Conservation (phyloP, 257 asterid species). For the Nicotiana paniculata region DNA sequence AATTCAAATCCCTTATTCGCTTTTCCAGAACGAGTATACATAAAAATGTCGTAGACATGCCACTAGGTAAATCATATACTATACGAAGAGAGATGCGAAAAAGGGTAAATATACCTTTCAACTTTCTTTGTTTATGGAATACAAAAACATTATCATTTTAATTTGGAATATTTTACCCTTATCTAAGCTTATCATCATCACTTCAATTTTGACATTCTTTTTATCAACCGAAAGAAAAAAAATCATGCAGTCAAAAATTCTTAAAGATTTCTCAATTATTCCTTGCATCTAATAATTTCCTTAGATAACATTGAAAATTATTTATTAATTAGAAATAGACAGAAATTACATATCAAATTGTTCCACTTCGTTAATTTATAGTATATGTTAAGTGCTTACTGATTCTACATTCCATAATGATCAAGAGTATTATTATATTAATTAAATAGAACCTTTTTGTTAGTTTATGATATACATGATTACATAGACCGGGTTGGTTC, state of each 20-base stretch:
- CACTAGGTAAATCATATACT: too few species aligned
- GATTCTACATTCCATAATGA: background rate
- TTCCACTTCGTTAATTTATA: background rate
- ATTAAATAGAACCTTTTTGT: background rate
- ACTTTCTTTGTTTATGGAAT: background rate
- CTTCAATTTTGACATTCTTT: slow-evolving; percentile 11
- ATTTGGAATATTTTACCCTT: slow-evolving; percentile 3
- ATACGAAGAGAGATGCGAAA: too few species aligned
- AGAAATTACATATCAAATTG: background rate
- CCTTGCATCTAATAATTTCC: background rate
- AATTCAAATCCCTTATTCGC: background rate
- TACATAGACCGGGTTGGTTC: too few species aligned
- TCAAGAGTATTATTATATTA: background rate
- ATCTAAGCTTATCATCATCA: slow-evolving; percentile 2
- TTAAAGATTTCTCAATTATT: slow-evolving; percentile 5
- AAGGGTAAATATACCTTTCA: background rate
- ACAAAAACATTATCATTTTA: background rate
- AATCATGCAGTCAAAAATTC: background rate
- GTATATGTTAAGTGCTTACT: background rate
- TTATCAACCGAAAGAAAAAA: slow-evolving; percentile 3
- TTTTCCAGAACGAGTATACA: background rate
- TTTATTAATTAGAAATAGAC: background rate
- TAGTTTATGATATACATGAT: background rate
- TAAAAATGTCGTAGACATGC: too few species aligned
- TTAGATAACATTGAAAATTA: background rate